These are phyloP conservation scores for Populus simonii DNA, from an alignment of 345 rosid species.

Conservation along the genomic window DNA sequence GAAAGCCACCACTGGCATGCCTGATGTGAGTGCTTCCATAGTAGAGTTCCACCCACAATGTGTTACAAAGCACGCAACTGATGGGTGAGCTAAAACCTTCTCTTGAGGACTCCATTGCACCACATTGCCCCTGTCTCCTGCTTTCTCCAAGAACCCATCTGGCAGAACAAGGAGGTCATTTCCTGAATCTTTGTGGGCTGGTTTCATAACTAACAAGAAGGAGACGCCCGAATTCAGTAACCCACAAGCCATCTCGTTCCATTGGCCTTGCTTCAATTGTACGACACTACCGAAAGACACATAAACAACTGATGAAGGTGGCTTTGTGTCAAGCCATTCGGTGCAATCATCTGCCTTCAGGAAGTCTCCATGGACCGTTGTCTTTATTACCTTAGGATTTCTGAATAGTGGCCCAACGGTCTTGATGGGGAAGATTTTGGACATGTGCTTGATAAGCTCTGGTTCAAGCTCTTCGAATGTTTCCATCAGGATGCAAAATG, in stretches of 20 bases:
- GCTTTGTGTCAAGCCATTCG: constrained; percentile 73
- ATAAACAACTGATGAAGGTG: constrained; percentile 66
- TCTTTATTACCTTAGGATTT: constrained; percentile 38
- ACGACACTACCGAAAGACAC: constrained; percentile 74
- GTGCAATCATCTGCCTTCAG: constrained; percentile 56
- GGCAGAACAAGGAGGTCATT: constrained; percentile 45
- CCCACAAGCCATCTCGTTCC: constrained; percentile 67
- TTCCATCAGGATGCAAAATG: constrained; percentile 70
- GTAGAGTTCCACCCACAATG: constrained; percentile 97
- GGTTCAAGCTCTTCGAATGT: constrained; percentile 68
- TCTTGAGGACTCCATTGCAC: constrained; percentile 84
- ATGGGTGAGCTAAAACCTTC: constrained; percentile 61
- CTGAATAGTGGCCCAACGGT: constrained; percentile 60
- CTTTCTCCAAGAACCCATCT: constrained; percentile 51
- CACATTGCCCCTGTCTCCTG: constrained; percentile 51
- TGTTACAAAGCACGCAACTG: constrained; percentile 66
- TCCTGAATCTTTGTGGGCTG: constrained; percentile 37
- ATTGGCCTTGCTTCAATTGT: constrained; percentile 60
- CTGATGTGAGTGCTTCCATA: constrained; percentile 64
- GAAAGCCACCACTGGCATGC: constrained; percentile 61
- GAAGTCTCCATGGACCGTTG: constrained; percentile 43
- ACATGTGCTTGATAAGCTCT: constrained; percentile 61
- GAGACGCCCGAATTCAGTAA: constrained; percentile 49
- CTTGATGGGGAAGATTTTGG: constrained; percentile 44
- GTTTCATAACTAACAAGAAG: constrained; percentile 80